Percentiles rank a stretch among this genome's conserved stretches.
phyloP scores from a whole-genome alignment of 768 basidiomycete species.

The Collybia sordida region DNA sequence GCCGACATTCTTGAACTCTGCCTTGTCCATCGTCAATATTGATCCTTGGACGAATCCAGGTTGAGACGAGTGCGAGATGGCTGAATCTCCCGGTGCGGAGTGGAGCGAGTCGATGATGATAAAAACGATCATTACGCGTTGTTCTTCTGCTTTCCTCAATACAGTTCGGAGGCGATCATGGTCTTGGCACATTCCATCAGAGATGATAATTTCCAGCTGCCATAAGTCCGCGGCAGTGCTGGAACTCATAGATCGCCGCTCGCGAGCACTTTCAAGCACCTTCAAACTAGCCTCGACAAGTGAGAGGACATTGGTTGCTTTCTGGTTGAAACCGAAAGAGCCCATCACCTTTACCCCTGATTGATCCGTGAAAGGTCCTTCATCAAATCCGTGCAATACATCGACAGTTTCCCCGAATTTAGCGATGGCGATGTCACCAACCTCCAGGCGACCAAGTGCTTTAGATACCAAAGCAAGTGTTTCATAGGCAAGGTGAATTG shows the following conservation, averaged over 20 bases:
- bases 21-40: constrained; percentile 92
- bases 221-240: constrained; percentile 81
- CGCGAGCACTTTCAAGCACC: constrained; percentile 76
- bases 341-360: constrained; percentile 79
- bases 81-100: constrained; percentile 14
- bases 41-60: constrained; percentile 53
- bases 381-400: constrained; percentile 83
- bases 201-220: constrained; percentile 98
- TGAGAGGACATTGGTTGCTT: constrained; percentile 81
- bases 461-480: constrained; percentile 90
- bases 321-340: constrained; percentile 88
- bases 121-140: constrained; percentile 94
- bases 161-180: constrained; percentile 81
- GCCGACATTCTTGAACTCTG: constrained; percentile 77
- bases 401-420: constrained; percentile 89
- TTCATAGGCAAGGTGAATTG: constrained; percentile 91
- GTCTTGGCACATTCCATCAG: constrained; percentile 98
- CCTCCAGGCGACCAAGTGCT: constrained; percentile 88
- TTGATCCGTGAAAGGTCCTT: constrained; percentile 77
- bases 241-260: constrained; percentile 58
- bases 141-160: constrained; percentile 83
- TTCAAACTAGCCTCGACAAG: constrained; percentile 78
- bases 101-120: constrained; percentile 91
- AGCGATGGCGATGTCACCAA: constrained; percentile 91
- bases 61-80: constrained; percentile 15